phyloP scores from a whole-genome alignment of 2,329 filamentous ascomycete genomes.

The Pseudogymnoascus destructans region DNA sequence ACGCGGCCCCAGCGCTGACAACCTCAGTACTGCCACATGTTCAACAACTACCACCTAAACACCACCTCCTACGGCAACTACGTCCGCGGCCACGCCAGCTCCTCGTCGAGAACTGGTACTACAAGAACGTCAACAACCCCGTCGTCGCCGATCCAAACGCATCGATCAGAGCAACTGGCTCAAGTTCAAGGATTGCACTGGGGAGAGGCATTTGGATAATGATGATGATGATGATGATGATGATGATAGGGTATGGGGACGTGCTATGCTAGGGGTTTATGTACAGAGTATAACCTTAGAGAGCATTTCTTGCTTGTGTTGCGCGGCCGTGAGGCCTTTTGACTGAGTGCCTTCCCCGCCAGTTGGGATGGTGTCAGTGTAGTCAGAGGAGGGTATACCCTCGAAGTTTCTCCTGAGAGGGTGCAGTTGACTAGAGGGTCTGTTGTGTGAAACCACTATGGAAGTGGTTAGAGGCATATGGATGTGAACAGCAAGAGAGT shows the following conservation, averaged over 20 bases:
- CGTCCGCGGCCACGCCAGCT: constrained; percentile 18
- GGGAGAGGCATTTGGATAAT: constrained; percentile 11
- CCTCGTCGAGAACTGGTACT: constrained; percentile 19
- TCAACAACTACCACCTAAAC: constrained; percentile 19
- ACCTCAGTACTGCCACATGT: constrained; percentile 17
- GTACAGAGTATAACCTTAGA: too few species aligned
- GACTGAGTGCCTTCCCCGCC: too few species aligned
- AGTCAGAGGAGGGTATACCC: too few species aligned
- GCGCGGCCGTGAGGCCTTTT: too few species aligned
- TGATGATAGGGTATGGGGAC: too few species aligned
- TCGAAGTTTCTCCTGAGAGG: too few species aligned
- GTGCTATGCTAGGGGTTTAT: too few species aligned
- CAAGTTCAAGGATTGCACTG: constrained; percentile 18
- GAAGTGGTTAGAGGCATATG: constrained; percentile 6
- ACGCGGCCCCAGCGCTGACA: constrained; percentile 19
- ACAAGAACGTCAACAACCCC: constrained; percentile 19
- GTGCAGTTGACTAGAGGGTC: too few species aligned
- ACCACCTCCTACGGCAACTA: constrained; percentile 21
- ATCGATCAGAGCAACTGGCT: constrained; percentile 15
- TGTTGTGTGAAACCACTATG: too few species aligned
- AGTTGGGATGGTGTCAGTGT: too few species aligned
- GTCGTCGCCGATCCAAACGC: constrained; percentile 16
- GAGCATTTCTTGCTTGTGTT: too few species aligned
- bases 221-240: too few species aligned
- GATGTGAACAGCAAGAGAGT: constrained; percentile 17